Conservation (phyloP, 495 filamentous ascomycete genomes). For the Penicillium simplicissimum region DNA sequence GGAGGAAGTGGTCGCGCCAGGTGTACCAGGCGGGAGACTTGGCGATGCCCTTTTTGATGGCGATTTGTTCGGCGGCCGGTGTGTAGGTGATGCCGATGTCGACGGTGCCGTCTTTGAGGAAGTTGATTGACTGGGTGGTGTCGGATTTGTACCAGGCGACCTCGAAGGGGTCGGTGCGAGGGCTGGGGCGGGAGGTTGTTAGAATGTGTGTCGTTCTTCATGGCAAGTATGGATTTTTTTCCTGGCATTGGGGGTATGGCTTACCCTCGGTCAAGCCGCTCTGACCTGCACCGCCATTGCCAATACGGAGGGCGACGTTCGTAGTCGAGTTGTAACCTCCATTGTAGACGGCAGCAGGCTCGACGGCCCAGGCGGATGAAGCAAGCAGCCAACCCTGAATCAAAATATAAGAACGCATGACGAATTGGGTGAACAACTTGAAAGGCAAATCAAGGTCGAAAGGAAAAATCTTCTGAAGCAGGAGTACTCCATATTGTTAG, state of each 20-base stretch:
- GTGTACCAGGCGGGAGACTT: slow-evolving; percentile 31
- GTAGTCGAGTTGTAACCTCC: slow-evolving; percentile 22
- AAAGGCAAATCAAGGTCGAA: background rate
- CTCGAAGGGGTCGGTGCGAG: slow-evolving; percentile 37
- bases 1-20: slow-evolving; percentile 43
- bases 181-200: slow-evolving; percentile 15
- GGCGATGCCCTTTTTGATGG: slow-evolving; percentile 35
- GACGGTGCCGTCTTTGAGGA: slow-evolving; percentile 32
- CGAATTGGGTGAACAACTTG: background rate
- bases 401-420: slow-evolving; percentile 5
- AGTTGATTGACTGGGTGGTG: slow-evolving; percentile 43
- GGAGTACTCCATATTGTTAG: background rate
- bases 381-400: background rate
- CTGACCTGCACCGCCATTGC: slow-evolving; percentile 43
- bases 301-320: slow-evolving; percentile 33
- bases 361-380: slow-evolving; percentile 10
- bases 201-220: background rate
- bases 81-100: slow-evolving; percentile 48
- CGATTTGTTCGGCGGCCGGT: slow-evolving; percentile 39
- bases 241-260: background rate
- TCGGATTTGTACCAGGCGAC: slow-evolving; percentile 44
- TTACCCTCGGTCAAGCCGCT: slow-evolving; percentile 37
- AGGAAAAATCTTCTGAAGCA: background rate
- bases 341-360: slow-evolving; percentile 28
- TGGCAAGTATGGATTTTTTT: background rate